Evolutionary conservation across 768 basidiomycete species (phyloP).

Genomic region (Amanita molliuscula): DNA sequence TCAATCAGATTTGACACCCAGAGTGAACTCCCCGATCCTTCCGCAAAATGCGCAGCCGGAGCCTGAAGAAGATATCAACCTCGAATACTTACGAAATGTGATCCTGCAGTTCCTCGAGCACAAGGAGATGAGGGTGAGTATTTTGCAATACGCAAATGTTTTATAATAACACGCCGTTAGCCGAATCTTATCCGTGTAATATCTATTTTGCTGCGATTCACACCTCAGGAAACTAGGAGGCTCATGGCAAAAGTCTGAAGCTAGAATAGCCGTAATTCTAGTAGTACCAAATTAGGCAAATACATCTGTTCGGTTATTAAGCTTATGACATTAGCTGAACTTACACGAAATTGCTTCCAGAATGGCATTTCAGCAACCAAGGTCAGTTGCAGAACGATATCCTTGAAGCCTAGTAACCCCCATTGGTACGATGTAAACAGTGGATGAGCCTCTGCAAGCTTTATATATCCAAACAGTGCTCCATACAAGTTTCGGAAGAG

Average conservation of each 20-base stretch:
- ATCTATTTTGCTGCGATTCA: constrained; percentile 88
- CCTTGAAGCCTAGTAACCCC: background rate
- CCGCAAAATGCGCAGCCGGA: constrained; percentile 17
- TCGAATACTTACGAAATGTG: constrained; percentile 94
- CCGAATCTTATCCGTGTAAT: constrained; percentile 87
- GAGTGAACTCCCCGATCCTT: constrained; percentile 26
- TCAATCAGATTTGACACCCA: constrained; percentile 22
- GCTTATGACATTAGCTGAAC: constrained; percentile 54
- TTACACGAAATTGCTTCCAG: constrained; percentile 69
- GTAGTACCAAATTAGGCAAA: background rate
- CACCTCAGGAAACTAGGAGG: constrained; percentile 87
- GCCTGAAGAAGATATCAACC: constrained; percentile 85
- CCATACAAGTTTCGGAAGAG: constrained; percentile 27
- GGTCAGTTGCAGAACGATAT: constrained; percentile 21
- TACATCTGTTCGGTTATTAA: background rate
- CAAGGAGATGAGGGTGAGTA: constrained; percentile 91
- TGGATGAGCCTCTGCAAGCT: constrained; percentile 61
- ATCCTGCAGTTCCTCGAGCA: constrained; percentile 97
- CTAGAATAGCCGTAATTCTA: background rate
- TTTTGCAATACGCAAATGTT: background rate
- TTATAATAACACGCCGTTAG: constrained; percentile 23
- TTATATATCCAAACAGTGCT: constrained; percentile 40
- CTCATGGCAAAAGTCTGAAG: constrained; percentile 73
- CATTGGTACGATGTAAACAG: constrained; percentile 23
- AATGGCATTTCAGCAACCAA: constrained; percentile 55